A percentile compares a stretch with the other conserved stretches of the same genome.
Conservation (phyloP, 768 basidiomycete species). For the Xanthoconium stramineum region DNA sequence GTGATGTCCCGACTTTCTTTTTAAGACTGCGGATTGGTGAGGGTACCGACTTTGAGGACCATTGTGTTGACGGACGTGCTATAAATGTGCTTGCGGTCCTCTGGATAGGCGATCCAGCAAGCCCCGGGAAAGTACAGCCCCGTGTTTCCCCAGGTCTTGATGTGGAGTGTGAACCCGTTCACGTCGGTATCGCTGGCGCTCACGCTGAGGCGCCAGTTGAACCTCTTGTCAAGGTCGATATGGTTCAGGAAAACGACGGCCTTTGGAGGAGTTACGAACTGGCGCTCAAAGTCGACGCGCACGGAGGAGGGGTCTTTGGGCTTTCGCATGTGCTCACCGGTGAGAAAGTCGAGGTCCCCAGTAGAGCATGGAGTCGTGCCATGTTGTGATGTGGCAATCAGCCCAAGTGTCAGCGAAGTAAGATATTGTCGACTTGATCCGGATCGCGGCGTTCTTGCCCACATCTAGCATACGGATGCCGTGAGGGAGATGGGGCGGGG, state of each 20-base stretch:
- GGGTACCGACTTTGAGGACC: neutral
- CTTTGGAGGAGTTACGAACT: neutral
- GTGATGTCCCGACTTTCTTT: neutral
- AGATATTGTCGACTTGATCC: slow-evolving; percentile 4
- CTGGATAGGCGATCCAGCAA: slow-evolving; percentile 21
- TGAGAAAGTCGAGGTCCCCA: slow-evolving; percentile 16
- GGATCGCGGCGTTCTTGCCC: slow-evolving; percentile 5
- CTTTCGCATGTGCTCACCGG: slow-evolving; percentile 6
- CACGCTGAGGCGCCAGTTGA: neutral
- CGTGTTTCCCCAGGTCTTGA: slow-evolving; percentile 11
- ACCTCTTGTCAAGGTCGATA: neutral
- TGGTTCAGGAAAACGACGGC: neutral
- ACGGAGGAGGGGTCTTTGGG: neutral
- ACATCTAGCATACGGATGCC: slow-evolving; percentile 13
- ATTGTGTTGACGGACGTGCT: slow-evolving; percentile 12
- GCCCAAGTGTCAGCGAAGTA: slow-evolving; percentile 1
- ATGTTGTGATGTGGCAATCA: slow-evolving; percentile 5
- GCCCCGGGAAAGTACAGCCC: neutral
- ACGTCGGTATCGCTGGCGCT: slow-evolving; percentile 9
- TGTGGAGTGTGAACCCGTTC: slow-evolving; percentile 14
- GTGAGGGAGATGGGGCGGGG: slow-evolving; percentile 18
- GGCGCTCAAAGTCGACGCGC: slow-evolving; percentile 1
- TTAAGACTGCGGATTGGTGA: neutral
- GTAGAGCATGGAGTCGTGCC: neutral
- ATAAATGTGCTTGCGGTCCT: slow-evolving; percentile 19